Evolutionary conservation across 805 yeast species (phyloP), one percentile per base, ranked within the genome.

Genomic region (Candida gorgasii): DNA sequence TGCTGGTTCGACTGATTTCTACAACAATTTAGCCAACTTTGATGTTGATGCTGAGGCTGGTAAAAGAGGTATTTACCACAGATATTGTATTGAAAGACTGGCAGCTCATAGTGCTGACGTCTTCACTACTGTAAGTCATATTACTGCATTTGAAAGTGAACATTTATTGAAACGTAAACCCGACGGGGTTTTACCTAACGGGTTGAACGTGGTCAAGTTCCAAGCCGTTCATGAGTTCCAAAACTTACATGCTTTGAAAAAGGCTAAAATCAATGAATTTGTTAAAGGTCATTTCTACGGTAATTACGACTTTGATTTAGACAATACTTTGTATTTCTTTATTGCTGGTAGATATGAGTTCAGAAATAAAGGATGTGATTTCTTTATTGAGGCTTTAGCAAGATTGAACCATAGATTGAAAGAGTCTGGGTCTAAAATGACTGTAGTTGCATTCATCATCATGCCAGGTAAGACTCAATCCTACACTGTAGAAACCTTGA

Each of bases 1-100:
- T 73, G 98, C 98, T 5, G 98, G 98, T 22, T 83, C 90, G 29
- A 95, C 89, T 33, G 99, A 92, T 64, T 93, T 92, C 60, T 92
- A 92, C 73, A 92, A 92, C 69, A 89, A 90, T 61, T 74, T 92
- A 57, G 85, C 85, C 48, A 67, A 77, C 51, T 90, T 93, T 59
- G 98, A 92, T 57, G 98, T 92, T 38, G 99, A 92, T 63, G 89
- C 92, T 24, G 99, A 92, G 67, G 98, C 98, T 9, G 99, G 99
- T 15, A 90, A 89, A 66, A 76, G 98, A 53, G 99, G 99, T 42
- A 92, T 92, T 54, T 92, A 92, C 67, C 99, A 92, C 63, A 78
- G 99, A 49, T 93, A 92, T 64, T 92, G 99, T 66, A 86, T 92
- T 51, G 99, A 92, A 70, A 78, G 99, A 46, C 90, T 96, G 6